phyloP scores from a whole-genome alignment of 805 yeast genomes.

The Danielia reshetovae region DNA sequence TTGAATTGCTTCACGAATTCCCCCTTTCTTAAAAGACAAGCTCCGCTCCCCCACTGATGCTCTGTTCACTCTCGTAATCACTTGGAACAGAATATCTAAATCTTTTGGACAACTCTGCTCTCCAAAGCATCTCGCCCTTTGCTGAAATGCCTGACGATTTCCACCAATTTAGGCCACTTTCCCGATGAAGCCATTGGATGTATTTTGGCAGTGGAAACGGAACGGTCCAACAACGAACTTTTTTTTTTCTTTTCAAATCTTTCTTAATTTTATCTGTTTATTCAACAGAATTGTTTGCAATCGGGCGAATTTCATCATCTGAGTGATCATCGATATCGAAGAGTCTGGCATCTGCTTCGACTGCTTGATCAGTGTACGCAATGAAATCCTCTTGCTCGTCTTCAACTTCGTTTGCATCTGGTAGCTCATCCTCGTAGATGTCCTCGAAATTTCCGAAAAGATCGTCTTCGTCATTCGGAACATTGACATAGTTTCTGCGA shows the following conservation, averaged over 20 bases:
- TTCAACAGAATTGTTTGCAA: no score
- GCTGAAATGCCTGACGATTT: conserved; percentile 17
- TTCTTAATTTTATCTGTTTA: no score
- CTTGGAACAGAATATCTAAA: conserved; percentile 65
- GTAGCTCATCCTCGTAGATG: conserved; percentile 36
- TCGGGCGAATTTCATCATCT: no score
- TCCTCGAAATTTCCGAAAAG: conserved; percentile 39
- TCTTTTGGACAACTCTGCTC: conserved; percentile 67
- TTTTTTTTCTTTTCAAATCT: no score
- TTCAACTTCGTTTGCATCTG: conserved; percentile 25
- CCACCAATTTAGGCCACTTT: conserved; percentile 29
- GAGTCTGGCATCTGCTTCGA: conserved; percentile 20
- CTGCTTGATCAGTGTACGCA: conserved; percentile 10
- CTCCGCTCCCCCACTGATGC: conserved; percentile 83
- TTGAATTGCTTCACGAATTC: no score
- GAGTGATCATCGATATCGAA: conserved; percentile 30
- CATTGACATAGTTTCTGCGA: conserved; percentile 36
- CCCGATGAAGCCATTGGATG: conserved; percentile 45
- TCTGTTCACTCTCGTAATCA: conserved; percentile 68
- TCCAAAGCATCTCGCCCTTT: conserved; percentile 45
- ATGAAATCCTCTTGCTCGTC: conserved; percentile 17
- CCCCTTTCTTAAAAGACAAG: conserved; percentile 45
- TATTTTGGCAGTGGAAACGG: conserved; percentile 14
- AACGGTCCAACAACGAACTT: no score
- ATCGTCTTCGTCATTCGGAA: conserved; percentile 41